Conservation (phyloP, 257 asterid species). For the Cynanchum wilfordii region DNA sequence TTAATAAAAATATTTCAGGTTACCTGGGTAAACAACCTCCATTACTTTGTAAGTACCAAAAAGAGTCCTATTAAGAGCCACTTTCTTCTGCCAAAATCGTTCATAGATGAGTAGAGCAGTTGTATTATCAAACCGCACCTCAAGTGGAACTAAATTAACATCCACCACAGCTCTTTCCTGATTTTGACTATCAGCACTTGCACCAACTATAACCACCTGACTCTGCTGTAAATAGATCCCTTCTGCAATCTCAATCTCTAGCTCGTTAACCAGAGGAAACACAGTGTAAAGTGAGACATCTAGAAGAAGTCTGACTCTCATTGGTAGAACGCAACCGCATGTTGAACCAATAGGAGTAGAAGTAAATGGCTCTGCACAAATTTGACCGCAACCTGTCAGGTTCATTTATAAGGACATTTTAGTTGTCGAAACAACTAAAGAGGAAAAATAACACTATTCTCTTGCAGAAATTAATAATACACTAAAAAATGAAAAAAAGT, state of each 20-base stretch:
- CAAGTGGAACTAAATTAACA: slow-evolving; percentile 82
- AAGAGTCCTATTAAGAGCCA: slow-evolving; percentile 75
- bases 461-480: not conserved
- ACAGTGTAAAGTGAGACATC: slow-evolving; percentile 71
- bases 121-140: slow-evolving; percentile 87
- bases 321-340: slow-evolving; percentile 91
- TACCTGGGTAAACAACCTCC: slow-evolving; percentile 79
- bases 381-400: slow-evolving; percentile 79
- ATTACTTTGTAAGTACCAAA: slow-evolving; percentile 80
- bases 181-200: slow-evolving; percentile 72
- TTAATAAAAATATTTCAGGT: slow-evolving; percentile 3
- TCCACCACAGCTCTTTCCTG: slow-evolving; percentile 81
- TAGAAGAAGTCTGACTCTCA: slow-evolving; percentile 85
- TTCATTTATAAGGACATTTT: slow-evolving; percentile 17
- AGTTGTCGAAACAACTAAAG: not conserved
- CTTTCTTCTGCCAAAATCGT: slow-evolving; percentile 77
- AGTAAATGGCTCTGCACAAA: slow-evolving; percentile 78
- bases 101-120: slow-evolving; percentile 83
- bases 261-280: slow-evolving; percentile 72
- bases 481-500: not conserved
- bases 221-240: slow-evolving; percentile 85
- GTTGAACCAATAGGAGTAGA: slow-evolving; percentile 78
- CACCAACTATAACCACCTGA: slow-evolving; percentile 84
- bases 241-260: slow-evolving; percentile 88
- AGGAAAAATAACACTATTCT: not conserved